Percentiles rank a stretch among this genome's conserved stretches.
phyloP scores from a whole-genome alignment of 345 rosid species.

The Cardamine chenopodiifolia region DNA sequence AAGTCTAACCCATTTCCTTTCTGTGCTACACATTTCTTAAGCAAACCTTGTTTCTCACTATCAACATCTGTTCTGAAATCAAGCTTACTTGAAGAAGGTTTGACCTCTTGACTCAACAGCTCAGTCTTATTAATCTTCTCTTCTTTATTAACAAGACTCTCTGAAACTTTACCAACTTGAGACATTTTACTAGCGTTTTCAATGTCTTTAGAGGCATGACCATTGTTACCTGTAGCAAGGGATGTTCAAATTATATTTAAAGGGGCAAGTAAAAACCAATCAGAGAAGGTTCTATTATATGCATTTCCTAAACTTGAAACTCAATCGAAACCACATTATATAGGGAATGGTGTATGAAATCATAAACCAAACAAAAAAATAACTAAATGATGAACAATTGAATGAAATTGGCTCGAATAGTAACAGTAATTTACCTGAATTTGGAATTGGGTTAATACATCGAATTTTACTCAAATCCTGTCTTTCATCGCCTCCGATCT shows the following conservation, averaged over 20 bases:
- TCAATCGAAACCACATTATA: conserved; percentile 10
- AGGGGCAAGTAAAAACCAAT: not conserved
- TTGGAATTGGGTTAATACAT: conserved; percentile 5
- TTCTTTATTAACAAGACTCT: too few relatives aligned
- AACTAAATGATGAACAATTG: not conserved
- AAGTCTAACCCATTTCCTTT: conserved; percentile 55
- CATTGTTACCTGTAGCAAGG: conserved; percentile 20
- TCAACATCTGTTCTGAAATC: conserved; percentile 50
- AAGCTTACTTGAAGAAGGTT: conserved; percentile 32
- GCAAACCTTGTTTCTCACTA: conserved; percentile 21
- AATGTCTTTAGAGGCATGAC: conserved; percentile 29
- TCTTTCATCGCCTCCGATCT: conserved; percentile 42
- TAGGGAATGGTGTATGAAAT: conserved; percentile 30
- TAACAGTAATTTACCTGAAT: conserved; percentile 30
- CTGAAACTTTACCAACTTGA: too few relatives aligned
- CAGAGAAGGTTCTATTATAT: not conserved
- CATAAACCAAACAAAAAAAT: conserved; percentile 9
- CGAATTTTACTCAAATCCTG: conserved; percentile 34
- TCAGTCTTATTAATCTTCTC: too few relatives aligned
- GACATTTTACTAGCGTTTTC: not conserved
- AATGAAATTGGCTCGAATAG: not conserved
- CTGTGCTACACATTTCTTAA: conserved; percentile 39
- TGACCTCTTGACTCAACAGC: conserved; percentile 32
- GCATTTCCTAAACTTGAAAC: not conserved
- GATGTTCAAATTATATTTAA: not conserved